Conservation (phyloP, 179 eudicot species). For the Amaranthus tricolor region DNA sequence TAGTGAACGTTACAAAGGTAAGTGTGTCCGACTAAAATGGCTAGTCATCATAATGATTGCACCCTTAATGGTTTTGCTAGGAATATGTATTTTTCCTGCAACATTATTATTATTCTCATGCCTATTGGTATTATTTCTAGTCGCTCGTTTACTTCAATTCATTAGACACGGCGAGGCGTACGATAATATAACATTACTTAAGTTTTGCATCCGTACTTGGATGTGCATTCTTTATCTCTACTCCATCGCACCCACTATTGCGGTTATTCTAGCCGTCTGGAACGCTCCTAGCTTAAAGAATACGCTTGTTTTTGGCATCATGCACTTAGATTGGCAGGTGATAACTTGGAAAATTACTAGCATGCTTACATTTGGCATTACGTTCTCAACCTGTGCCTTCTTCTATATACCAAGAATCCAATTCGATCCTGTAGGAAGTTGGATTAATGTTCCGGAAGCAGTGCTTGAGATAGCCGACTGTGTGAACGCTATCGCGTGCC, state of each 20-base stretch:
- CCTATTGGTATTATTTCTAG: not conserved
- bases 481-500: not conserved
- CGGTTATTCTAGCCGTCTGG: not conserved
- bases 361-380: not conserved
- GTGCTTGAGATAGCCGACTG: constrained; percentile 6
- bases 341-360: not conserved
- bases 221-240: not conserved
- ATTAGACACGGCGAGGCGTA: not conserved
- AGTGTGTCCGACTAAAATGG: too few species aligned
- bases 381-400: not conserved
- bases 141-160: too few species aligned
- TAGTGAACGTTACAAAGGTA: not conserved
- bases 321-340: not conserved
- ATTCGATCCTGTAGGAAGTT: not conserved
- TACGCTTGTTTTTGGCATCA: not conserved
- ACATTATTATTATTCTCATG: too few species aligned
- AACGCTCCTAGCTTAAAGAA: not conserved
- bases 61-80: too few species aligned
- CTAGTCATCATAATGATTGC: too few species aligned
- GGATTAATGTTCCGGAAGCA: not conserved
- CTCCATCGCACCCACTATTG: not conserved
- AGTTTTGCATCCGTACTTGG: not conserved
- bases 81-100: not conserved
- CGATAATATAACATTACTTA: not conserved
- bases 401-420: not conserved